Conservation (phyloP, 2,329 filamentous ascomycete genomes). For the Stagonosporopsis cucurbitacearum region DNA sequence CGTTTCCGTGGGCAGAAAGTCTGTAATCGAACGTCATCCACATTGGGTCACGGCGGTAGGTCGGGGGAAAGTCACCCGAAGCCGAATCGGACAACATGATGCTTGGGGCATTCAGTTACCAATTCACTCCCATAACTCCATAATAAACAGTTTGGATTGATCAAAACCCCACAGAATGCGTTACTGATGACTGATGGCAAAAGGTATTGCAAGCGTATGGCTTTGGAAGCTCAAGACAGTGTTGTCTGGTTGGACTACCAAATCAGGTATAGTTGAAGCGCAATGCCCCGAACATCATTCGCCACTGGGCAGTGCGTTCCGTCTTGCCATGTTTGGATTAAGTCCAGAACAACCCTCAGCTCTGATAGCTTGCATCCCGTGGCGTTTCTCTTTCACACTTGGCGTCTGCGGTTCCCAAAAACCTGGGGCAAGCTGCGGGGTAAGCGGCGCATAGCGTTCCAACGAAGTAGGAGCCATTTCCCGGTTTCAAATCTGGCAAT, state of each 20-base stretch:
- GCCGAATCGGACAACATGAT: neutral
- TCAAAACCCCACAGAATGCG: no score
- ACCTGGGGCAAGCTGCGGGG: slow-evolving; percentile 15
- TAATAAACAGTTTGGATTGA: neutral
- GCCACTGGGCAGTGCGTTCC: slow-evolving; percentile 6
- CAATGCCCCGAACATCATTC: no score
- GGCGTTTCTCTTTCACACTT: neutral
- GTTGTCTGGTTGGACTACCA: neutral
- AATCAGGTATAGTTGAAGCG: neutral
- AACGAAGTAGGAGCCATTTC: slow-evolving; percentile 24
- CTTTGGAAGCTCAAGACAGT: neutral
- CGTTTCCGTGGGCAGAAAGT: slow-evolving; percentile 8
- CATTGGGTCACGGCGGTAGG: neutral
- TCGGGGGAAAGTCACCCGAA: neutral
- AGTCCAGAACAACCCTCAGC: slow-evolving; percentile 1
- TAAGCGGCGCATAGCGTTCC: slow-evolving; percentile 8
- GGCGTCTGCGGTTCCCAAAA: slow-evolving; percentile 7
- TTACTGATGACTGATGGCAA: neutral
- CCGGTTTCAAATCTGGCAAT: slow-evolving; percentile 24
- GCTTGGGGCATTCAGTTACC: neutral
- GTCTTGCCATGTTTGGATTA: slow-evolving; percentile 1
- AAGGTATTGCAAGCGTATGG: neutral
- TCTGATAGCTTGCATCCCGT: neutral
- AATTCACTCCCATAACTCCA: neutral
- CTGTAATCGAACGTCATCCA: neutral